phyloP scores from a whole-genome alignment of 169 alveolate genomes.

The Babesia ovata region DNA sequence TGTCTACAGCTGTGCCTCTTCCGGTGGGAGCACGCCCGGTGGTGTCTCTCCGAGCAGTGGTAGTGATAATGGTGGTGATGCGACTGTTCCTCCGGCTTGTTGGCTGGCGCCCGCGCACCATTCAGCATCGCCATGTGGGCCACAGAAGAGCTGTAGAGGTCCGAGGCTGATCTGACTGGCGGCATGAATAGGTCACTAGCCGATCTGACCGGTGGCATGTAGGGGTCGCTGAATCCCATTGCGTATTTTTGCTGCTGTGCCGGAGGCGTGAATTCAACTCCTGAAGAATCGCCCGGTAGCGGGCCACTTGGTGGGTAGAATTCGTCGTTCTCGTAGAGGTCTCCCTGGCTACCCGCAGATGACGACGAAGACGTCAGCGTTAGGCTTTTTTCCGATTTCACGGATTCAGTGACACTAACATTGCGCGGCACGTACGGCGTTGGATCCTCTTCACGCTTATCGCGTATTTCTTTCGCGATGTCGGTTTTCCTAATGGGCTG shows the following conservation, averaged over 20 bases:
- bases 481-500: background rate
- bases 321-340: conserved; percentile 21
- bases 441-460: too few relatives aligned
- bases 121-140: background rate
- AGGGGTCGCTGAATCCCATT: conserved; percentile 20
- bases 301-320: conserved; percentile 22
- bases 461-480: background rate
- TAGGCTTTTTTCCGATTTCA: background rate
- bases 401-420: background rate
- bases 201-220: conserved; percentile 4
- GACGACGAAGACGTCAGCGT: background rate
- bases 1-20: conserved; percentile 2
- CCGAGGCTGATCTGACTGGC: too few relatives aligned
- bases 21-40: conserved; percentile 18
- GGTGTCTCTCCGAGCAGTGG: conserved; percentile 21
- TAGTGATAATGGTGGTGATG: conserved; percentile 44
- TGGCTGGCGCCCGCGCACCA: background rate
- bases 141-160: conserved; percentile 6
- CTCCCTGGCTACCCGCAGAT: conserved; percentile 1
- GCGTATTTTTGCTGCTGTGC: conserved; percentile 9
- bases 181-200: too few relatives aligned
- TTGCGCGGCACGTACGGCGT: background rate
- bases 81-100: conserved; percentile 1
- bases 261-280: background rate
- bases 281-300: background rate